Conservation (phyloP, 495 filamentous ascomycete species). For the Glonium stellatum region DNA sequence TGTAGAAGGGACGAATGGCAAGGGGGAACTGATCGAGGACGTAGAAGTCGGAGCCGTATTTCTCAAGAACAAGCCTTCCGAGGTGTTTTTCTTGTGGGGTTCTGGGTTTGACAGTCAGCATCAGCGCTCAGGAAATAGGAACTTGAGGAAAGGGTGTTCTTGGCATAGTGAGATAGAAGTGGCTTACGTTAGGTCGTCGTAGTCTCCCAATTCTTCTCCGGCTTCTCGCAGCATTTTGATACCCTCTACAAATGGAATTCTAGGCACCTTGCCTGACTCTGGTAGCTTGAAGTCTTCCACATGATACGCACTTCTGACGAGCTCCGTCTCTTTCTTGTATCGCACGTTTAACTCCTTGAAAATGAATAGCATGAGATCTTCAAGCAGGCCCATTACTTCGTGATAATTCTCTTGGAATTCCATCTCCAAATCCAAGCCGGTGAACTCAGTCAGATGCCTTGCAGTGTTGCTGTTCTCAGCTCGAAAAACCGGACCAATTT, state of each 20-base stretch:
- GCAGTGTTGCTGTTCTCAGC: constrained; percentile 44
- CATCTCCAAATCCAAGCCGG: constrained; percentile 44
- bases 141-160: neutral
- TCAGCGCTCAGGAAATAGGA: neutral
- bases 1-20: constrained; percentile 80
- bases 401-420: constrained; percentile 43
- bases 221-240: constrained; percentile 75
- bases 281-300: constrained; percentile 44
- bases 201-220: constrained; percentile 59
- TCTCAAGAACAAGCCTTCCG: constrained; percentile 74
- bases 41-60: constrained; percentile 87
- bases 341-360: constrained; percentile 37
- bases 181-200: constrained; percentile 68
- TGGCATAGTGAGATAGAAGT: neutral
- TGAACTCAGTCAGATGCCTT: constrained; percentile 43
- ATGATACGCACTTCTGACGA: constrained; percentile 38
- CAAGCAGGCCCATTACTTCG: constrained; percentile 40
- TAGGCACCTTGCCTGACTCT: constrained; percentile 65
- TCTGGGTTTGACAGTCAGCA: constrained; percentile 32
- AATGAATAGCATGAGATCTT: constrained; percentile 42
- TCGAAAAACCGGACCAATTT: constrained; percentile 41
- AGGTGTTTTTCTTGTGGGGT: constrained; percentile 85
- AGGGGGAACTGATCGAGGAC: constrained; percentile 88
- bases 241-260: constrained; percentile 79
- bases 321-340: constrained; percentile 39